Evolutionary conservation across 768 basidiomycete genomes (phyloP).

Genomic region (Lactifluus piperatus): DNA sequence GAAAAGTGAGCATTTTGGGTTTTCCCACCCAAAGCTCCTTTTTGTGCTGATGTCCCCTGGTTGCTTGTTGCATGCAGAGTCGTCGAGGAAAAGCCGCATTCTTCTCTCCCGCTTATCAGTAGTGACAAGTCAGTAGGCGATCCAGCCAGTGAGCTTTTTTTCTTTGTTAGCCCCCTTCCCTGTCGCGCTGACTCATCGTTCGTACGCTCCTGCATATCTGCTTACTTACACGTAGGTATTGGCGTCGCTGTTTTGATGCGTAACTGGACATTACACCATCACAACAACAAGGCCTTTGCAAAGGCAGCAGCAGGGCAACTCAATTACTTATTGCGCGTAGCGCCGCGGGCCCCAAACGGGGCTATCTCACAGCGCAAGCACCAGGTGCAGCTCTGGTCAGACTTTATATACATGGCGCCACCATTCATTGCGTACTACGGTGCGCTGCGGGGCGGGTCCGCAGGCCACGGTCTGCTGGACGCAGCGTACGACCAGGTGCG

Average conservation of each 20-base stretch:
- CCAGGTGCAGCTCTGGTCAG: slow-evolving; percentile 50
- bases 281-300: slow-evolving; percentile 28
- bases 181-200: neutral
- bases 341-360: slow-evolving; percentile 39
- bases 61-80: slow-evolving; percentile 25
- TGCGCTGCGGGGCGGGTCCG: slow-evolving; percentile 32
- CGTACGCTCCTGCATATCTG: too few relatives aligned
- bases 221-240: slow-evolving; percentile 29
- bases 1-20: slow-evolving; percentile 25
- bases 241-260: slow-evolving; percentile 44
- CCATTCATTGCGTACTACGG: slow-evolving; percentile 64
- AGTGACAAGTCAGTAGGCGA: slow-evolving; percentile 49
- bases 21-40: too few relatives aligned
- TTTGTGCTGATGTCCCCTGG: slow-evolving; percentile 2
- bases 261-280: slow-evolving; percentile 42
- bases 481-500: slow-evolving; percentile 47
- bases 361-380: slow-evolving; percentile 51
- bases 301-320: slow-evolving; percentile 41
- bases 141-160: slow-evolving; percentile 40
- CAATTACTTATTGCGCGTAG: slow-evolving; percentile 36
- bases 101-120: slow-evolving; percentile 35
- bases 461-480: slow-evolving; percentile 32
- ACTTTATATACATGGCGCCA: slow-evolving; percentile 54
- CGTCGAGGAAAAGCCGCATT: slow-evolving; percentile 31
- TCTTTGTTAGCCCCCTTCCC: too few relatives aligned